Evolutionary conservation across 2,329 filamentous ascomycete genomes (phyloP).

Genomic region (Trichoderma sp.): DNA sequence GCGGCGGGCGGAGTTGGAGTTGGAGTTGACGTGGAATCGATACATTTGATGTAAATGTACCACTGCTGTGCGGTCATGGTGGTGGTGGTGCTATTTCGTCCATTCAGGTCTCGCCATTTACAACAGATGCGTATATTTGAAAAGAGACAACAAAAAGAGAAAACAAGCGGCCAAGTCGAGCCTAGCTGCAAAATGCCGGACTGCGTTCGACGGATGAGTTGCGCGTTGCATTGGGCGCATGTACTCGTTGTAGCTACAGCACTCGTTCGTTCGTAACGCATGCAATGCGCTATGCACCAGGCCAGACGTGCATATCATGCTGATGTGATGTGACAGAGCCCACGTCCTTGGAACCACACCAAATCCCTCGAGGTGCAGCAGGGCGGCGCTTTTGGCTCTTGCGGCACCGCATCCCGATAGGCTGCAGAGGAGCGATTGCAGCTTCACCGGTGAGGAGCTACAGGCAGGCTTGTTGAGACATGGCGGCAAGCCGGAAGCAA

Average conservation of each 20-base stretch:
- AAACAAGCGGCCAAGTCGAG: not conserved
- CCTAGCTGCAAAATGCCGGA: not conserved
- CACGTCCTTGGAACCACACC: not conserved
- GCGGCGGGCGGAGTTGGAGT: not conserved
- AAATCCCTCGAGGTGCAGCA: not conserved
- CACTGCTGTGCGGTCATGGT: not conserved
- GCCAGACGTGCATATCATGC: not conserved
- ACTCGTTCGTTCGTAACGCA: not conserved
- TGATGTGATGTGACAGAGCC: not conserved
- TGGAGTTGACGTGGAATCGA: not conserved
- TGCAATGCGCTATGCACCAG: not conserved
- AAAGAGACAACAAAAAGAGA: conserved; percentile 10
- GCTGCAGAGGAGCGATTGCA: conserved; percentile 11
- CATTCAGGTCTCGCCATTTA: not conserved
- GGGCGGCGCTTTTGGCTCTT: not conserved
- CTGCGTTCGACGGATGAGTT: not conserved
- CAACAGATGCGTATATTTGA: not conserved
- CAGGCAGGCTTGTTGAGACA: conserved; percentile 1
- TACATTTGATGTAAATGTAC: not conserved
- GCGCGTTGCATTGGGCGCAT: not conserved
- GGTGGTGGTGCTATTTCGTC: not conserved
- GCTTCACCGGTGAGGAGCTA: conserved; percentile 6
- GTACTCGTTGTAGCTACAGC: not conserved
- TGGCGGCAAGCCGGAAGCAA: conserved; percentile 9
- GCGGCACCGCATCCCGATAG: conserved; percentile 8